These are phyloP conservation scores for Cronartium ribicola DNA, from an alignment of 1,284 basidiomycete species.

Conservation along the genomic window DNA sequence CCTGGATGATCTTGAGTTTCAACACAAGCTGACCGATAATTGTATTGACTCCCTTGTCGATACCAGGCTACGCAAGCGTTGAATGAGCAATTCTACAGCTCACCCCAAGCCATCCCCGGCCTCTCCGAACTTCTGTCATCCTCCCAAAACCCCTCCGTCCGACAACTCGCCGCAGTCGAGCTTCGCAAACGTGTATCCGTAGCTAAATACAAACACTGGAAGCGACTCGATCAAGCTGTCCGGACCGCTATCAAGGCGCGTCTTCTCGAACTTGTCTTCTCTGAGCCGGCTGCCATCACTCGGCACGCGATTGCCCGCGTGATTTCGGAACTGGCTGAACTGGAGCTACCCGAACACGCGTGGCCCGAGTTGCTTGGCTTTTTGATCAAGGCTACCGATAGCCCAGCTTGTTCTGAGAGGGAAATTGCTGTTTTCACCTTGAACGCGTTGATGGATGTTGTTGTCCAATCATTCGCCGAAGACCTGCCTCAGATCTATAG, in stretches of 20 bases:
- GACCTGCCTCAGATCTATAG: slow-evolving; percentile 75
- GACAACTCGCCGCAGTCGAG: slow-evolving; percentile 97
- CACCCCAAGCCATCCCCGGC: slow-evolving; percentile 81
- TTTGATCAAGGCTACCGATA: slow-evolving; percentile 73
- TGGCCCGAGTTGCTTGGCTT: slow-evolving; percentile 89
- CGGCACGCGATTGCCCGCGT: slow-evolving; percentile 74
- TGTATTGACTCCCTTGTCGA: background rate
- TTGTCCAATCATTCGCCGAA: slow-evolving; percentile 79
- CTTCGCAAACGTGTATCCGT: slow-evolving; percentile 83
- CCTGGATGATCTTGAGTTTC: background rate
- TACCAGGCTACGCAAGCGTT: slow-evolving; percentile 80
- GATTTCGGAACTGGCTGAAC: slow-evolving; percentile 83
- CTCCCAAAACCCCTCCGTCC: slow-evolving; percentile 67
- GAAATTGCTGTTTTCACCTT: slow-evolving; percentile 90
- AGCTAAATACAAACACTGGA: slow-evolving; percentile 80
- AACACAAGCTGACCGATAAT: slow-evolving; percentile 34
- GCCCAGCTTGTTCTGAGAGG: slow-evolving; percentile 68
- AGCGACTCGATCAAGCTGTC: slow-evolving; percentile 64
- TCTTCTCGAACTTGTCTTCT: slow-evolving; percentile 72
- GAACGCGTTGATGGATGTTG: slow-evolving; percentile 83
- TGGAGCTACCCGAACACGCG: slow-evolving; percentile 74
- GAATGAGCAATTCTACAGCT: slow-evolving; percentile 87
- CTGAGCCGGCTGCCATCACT: slow-evolving; percentile 77
- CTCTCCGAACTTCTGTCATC: slow-evolving; percentile 82
- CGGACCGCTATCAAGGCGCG: slow-evolving; percentile 80